Percentiles rank a stretch among this genome's conserved stretches.
These are phyloP conservation scores for Pascua sp. DNA, from an alignment of 1,284 basidiomycete species.

Conservation along the genomic window DNA sequence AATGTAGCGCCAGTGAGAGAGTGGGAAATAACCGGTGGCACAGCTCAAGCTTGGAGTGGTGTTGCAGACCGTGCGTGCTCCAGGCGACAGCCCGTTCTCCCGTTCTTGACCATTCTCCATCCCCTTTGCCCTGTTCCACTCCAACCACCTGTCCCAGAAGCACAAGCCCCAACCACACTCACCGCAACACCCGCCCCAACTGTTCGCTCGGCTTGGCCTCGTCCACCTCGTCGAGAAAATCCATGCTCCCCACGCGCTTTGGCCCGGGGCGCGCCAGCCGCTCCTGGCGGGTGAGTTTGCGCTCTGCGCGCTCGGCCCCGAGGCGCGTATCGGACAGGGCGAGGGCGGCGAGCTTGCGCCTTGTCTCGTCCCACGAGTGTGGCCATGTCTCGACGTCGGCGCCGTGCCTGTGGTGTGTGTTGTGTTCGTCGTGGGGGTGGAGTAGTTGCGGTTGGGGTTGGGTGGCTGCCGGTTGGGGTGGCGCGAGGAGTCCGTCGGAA, in stretches of 20 bases:
- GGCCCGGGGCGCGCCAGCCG: conserved; percentile 22
- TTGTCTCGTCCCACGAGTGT: conserved; percentile 39
- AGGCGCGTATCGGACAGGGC: conserved; percentile 38
- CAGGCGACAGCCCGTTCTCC: too few relatives aligned
- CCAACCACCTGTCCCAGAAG: background rate
- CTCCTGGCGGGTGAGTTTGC: conserved; percentile 29
- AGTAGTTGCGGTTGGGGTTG: too few relatives aligned
- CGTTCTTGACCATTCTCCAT: too few relatives aligned
- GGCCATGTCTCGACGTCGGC: conserved; percentile 24
- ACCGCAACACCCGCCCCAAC: conserved; percentile 29
- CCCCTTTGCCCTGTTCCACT: too few relatives aligned
- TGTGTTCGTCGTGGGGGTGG: background rate
- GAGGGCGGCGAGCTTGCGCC: conserved; percentile 37
- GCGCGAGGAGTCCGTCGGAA: too few relatives aligned
- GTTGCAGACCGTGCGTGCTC: too few relatives aligned
- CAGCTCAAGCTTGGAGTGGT: too few relatives aligned
- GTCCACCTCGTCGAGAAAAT: conserved; percentile 17
- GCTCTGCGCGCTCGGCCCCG: conserved; percentile 23
- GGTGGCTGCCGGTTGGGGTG: too few relatives aligned
- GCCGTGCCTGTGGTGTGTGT: background rate
- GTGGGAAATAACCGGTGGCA: too few relatives aligned
- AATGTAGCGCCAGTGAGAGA: too few relatives aligned
- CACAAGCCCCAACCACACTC: conserved; percentile 3
- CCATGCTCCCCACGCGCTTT: conserved; percentile 6
- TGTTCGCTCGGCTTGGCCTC: conserved; percentile 13